A percentile compares a stretch with the other conserved stretches of the same genome.
phyloP scores from a whole-genome alignment of 2,329 filamentous ascomycete species.

The Penicillium expansum region DNA sequence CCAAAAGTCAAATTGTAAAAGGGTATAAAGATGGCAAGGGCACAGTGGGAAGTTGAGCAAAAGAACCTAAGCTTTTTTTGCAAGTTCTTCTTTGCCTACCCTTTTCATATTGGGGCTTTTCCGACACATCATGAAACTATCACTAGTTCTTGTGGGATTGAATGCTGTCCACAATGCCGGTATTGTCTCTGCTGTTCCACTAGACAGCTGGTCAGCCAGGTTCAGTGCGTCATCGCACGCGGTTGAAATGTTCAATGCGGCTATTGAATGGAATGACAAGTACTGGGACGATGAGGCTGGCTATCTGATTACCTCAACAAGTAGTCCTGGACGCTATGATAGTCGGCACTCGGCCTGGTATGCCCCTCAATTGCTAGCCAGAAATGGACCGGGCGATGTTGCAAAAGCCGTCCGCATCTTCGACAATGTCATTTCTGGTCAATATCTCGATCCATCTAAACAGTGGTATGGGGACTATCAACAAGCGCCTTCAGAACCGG shows the following conservation, averaged over 20 bases:
- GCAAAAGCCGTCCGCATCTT: slow-evolving; percentile 19
- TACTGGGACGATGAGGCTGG: slow-evolving; percentile 18
- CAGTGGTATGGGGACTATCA: slow-evolving; percentile 25
- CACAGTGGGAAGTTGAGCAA: background rate
- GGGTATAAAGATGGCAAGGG: background rate
- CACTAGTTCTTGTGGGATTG: background rate
- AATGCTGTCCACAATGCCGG: background rate
- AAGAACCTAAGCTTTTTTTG: background rate
- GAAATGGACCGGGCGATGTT: slow-evolving; percentile 17
- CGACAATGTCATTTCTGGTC: slow-evolving; percentile 19
- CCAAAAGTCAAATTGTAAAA: background rate
- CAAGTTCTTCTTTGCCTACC: background rate
- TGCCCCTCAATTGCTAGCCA: slow-evolving; percentile 18
- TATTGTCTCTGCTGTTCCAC: background rate
- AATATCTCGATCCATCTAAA: slow-evolving; percentile 15
- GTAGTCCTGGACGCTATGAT: slow-evolving; percentile 16
- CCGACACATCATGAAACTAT: background rate
- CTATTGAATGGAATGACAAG: slow-evolving; percentile 19
- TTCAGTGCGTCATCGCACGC: background rate
- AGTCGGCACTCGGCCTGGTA: slow-evolving; percentile 21
- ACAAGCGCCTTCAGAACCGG: slow-evolving; percentile 14
- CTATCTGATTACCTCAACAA: slow-evolving; percentile 14
- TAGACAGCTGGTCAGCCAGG: background rate
- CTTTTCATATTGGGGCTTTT: background rate
- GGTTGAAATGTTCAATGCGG: slow-evolving; percentile 18